Evolutionary conservation across 441 rosid species (phyloP).

Genomic region (Populus hybrid): DNA sequence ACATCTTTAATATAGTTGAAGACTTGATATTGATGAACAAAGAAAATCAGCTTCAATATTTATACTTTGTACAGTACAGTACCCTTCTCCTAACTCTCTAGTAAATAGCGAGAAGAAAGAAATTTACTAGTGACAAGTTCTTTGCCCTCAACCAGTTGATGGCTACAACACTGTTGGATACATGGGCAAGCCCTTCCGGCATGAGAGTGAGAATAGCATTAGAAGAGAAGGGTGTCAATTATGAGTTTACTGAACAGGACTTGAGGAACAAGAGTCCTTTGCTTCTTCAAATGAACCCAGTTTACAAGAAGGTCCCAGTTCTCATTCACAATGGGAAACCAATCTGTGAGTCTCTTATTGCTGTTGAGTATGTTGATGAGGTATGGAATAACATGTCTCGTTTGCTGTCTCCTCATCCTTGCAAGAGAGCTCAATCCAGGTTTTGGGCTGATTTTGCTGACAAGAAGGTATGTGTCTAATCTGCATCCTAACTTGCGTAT

Average conservation of each 20-base stretch:
- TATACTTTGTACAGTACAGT: not conserved
- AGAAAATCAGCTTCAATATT: not conserved
- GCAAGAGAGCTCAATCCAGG: slow-evolving; percentile 21
- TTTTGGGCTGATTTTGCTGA: slow-evolving; percentile 33
- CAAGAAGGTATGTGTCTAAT: slow-evolving; percentile 18
- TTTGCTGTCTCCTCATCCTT: slow-evolving; percentile 25
- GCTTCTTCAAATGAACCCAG: slow-evolving; percentile 28
- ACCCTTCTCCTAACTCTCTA: not conserved
- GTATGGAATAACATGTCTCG: slow-evolving; percentile 11
- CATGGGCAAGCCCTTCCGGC: too few species aligned
- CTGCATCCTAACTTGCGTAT: not conserved
- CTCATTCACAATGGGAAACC: slow-evolving; percentile 26
- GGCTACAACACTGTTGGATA: too few species aligned
- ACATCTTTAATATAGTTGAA: not conserved
- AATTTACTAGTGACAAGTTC: too few species aligned
- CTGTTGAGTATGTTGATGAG: slow-evolving; percentile 24
- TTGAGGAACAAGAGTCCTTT: slow-evolving; percentile 24
- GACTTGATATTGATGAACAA: not conserved
- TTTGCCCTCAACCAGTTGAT: too few species aligned
- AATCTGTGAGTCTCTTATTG: slow-evolving; percentile 23
- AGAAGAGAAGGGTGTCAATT: slow-evolving; percentile 19
- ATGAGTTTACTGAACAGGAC: slow-evolving; percentile 19
- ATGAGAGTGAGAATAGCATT: slow-evolving; percentile 2
- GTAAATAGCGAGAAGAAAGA: too few species aligned
- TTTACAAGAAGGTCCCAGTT: slow-evolving; percentile 30